Percentiles rank a stretch among this genome's conserved stretches.
These are phyloP conservation scores for Sporothrix euskadiensis DNA, from an alignment of 2,329 filamentous ascomycete species.

Conservation along the genomic window DNA sequence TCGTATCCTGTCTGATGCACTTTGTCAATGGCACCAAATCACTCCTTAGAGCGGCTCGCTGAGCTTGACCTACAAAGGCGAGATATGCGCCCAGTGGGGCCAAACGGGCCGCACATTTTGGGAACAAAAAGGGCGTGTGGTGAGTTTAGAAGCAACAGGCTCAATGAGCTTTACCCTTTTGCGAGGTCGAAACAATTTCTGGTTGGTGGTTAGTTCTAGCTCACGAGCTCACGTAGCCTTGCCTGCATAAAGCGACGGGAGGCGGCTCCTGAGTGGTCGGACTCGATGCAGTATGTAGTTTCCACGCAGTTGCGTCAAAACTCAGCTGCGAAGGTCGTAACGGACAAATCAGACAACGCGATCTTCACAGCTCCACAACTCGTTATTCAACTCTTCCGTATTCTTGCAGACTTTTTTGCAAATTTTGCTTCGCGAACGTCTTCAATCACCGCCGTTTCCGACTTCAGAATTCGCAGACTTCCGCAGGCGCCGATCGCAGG, in stretches of 20 bases:
- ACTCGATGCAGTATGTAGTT: neutral
- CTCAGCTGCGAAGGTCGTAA: neutral
- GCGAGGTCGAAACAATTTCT: neutral
- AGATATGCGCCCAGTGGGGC: neutral
- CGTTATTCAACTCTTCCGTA: neutral
- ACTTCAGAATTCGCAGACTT: neutral
- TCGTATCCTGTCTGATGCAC: neutral
- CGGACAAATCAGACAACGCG: neutral
- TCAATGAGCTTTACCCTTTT: neutral
- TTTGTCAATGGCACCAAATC: neutral
- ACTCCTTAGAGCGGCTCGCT: neutral
- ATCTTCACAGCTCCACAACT: neutral
- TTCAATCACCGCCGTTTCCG: neutral
- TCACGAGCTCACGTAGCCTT: constrained; percentile 23
- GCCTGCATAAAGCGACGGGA: constrained; percentile 14
- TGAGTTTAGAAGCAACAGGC: neutral
- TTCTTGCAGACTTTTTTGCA: neutral
- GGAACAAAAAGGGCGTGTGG: neutral
- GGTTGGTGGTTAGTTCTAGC: neutral
- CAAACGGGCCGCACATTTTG: neutral
- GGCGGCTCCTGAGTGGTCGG: constrained; percentile 20
- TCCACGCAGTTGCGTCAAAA: constrained; percentile 26
- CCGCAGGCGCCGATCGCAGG: neutral
- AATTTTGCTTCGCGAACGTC: neutral
- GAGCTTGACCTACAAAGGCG: neutral